Evolutionary conservation across 2,329 filamentous ascomycete species (phyloP).

Genomic region (Pseudocercospora crystallina): DNA sequence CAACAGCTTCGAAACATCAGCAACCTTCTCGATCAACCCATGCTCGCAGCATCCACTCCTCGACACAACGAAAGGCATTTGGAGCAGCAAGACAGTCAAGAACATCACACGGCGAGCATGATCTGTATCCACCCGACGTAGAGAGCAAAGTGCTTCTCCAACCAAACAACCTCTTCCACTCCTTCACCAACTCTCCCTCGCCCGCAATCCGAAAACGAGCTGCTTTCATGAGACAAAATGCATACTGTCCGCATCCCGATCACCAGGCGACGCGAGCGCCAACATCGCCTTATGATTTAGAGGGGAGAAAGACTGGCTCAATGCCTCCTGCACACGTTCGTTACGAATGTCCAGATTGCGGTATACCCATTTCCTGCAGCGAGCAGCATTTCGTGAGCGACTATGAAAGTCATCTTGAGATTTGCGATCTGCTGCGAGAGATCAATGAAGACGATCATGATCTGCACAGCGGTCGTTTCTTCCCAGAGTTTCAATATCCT

Average conservation of each 20-base stretch:
- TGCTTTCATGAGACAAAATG: conserved; percentile 88
- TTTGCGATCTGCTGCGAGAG: conserved; percentile 86
- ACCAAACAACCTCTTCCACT: conserved; percentile 86
- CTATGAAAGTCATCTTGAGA: conserved; percentile 86
- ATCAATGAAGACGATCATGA: conserved; percentile 99
- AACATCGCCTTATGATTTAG: conserved; percentile 62
- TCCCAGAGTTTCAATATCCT: conserved; percentile 91
- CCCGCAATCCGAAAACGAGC: conserved; percentile 84
- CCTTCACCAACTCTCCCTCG: conserved; percentile 84
- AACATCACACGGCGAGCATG: background rate
- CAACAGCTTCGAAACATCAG: conserved; percentile 15
- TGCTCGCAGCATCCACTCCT: conserved; percentile 24
- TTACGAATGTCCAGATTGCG: conserved; percentile 96
- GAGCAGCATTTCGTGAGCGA: conserved; percentile 95
- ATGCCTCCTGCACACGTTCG: conserved; percentile 76
- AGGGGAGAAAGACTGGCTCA: conserved; percentile 59
- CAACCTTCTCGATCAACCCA: conserved; percentile 12
- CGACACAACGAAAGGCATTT: conserved; percentile 21
- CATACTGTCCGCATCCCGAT: conserved; percentile 86
- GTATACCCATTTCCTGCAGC: conserved; percentile 88
- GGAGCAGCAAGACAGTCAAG: conserved; percentile 18
- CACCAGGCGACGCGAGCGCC: conserved; percentile 75
- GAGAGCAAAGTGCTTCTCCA: conserved; percentile 51
- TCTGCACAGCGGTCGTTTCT: conserved; percentile 82
- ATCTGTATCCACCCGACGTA: conserved; percentile 17